Evolutionary conservation across 73 alveolate genomes (phyloP), one percentile per base, ranked within the genome.

Genomic region (Paramecium caudatum): DNA sequence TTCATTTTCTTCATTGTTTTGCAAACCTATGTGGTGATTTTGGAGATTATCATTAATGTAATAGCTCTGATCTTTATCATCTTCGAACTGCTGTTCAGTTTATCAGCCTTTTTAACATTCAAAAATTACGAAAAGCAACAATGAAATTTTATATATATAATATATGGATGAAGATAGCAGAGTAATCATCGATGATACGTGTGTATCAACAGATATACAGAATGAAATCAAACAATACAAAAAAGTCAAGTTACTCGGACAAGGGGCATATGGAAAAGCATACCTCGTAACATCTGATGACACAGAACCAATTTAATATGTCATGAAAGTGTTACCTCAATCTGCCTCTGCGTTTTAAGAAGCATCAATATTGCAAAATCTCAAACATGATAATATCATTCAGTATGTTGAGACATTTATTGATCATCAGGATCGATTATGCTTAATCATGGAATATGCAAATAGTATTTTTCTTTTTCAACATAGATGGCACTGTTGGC

Each of bases 401-500:
- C 17, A 46, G 19, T 82, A 41, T 49, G 37, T 27, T 0, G 91
- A 82, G 17, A 62, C 91, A 49, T 82, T 49, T 30, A 25, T 39
- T 5, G 82, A 48, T 23, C 19, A 82, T 33, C 30, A 70, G 23
- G 91, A 82, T n/a, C 33, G 84, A n/a, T 82, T 94, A 61, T 83
- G 95, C 80, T 90, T 94, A 46, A 86, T 94, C 46, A 94, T 94
- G 98, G 98, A 94, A 82, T 94, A 93, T 93, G 98, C 98, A 6
- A 94, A 94, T 78, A 96, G 93, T 82, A 61, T 19, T 82, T 5
- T 6, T 47, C 2, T 47, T 10, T 32, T 1, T 33, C 23, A 32
- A 21, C 9, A 13, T 37, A 82, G 80, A 47, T 47, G 80, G 82
- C 19, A 82, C 80, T 32, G 19, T 47, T 47, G 81, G 50, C 1